phyloP scores from a whole-genome alignment of 768 basidiomycete species.

The Ephemerocybe angulata region DNA sequence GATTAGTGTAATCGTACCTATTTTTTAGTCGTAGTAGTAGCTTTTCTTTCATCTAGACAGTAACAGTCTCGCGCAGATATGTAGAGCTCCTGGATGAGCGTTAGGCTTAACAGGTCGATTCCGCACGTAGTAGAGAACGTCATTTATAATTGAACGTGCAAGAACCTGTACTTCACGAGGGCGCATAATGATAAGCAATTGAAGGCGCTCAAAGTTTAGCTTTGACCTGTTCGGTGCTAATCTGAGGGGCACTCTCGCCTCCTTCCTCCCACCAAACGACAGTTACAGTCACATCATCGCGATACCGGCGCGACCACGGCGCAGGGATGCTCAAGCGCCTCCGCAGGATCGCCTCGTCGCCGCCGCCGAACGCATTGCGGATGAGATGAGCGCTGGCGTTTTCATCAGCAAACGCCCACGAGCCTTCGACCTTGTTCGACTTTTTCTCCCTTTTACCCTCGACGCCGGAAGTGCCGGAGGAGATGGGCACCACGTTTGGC shows the following conservation, averaged over 20 bases:
- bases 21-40: neutral
- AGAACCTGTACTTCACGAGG: too few species aligned
- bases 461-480: constrained; percentile 50
- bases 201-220: constrained; percentile 55
- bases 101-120: too few species aligned
- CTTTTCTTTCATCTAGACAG: too few species aligned
- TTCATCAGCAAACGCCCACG: constrained; percentile 78
- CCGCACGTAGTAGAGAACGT: too few species aligned
- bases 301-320: constrained; percentile 68
- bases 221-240: constrained; percentile 45
- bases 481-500: constrained; percentile 51
- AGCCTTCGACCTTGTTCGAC: constrained; percentile 35
- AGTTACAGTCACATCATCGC: constrained; percentile 84
- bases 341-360: constrained; percentile 54
- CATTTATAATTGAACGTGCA: too few species aligned
- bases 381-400: constrained; percentile 81
- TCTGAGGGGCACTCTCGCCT: constrained; percentile 38
- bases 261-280: constrained; percentile 83
- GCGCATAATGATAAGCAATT: too few species aligned
- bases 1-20: constrained; percentile 4
- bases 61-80: too few species aligned
- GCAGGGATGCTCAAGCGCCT: constrained; percentile 77
- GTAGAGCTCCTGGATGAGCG: too few species aligned
- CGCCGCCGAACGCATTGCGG: constrained; percentile 90
- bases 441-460: constrained; percentile 57